Evolutionary conservation across 805 yeast species (phyloP).

Genomic region (Saccharomycopsis sp.): DNA sequence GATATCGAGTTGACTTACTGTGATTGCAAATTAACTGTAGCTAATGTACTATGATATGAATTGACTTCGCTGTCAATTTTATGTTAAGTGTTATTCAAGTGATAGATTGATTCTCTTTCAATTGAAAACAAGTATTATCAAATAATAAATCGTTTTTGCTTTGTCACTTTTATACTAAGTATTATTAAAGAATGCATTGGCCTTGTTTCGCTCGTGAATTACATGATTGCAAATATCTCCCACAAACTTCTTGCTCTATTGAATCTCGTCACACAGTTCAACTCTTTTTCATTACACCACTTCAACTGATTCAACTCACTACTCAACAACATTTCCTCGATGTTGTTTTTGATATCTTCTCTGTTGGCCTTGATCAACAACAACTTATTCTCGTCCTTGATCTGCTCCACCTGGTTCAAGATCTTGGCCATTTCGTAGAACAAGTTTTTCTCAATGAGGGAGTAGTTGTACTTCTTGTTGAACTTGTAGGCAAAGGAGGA

Average conservation of each 20-base stretch:
- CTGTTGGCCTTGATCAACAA: conserved; percentile 74
- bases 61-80: too few species aligned
- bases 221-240: conserved; percentile 36
- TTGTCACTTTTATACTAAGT: too few species aligned
- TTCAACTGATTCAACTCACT: conserved; percentile 67
- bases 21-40: too few species aligned
- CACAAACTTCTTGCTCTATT: conserved; percentile 46
- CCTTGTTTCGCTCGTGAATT: not conserved
- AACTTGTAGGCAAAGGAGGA: conserved; percentile 77
- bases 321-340: conserved; percentile 60
- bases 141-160: too few species aligned
- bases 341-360: conserved; percentile 82
- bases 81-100: too few species aligned
- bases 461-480: conserved; percentile 38
- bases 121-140: too few species aligned
- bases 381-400: conserved; percentile 51
- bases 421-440: conserved; percentile 43
- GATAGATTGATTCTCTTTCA: too few species aligned
- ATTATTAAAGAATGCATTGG: too few species aligned
- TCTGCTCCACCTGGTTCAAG: conserved; percentile 37
- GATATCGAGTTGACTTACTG: too few species aligned
- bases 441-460: conserved; percentile 37
- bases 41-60: too few species aligned
- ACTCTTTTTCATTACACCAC: conserved; percentile 46
- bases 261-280: conserved; percentile 41